Evolutionary conservation across 2,329 filamentous ascomycete species (phyloP), one percentile per base, ranked within the genome.

Genomic region (Colletotrichum tanaceti): DNA sequence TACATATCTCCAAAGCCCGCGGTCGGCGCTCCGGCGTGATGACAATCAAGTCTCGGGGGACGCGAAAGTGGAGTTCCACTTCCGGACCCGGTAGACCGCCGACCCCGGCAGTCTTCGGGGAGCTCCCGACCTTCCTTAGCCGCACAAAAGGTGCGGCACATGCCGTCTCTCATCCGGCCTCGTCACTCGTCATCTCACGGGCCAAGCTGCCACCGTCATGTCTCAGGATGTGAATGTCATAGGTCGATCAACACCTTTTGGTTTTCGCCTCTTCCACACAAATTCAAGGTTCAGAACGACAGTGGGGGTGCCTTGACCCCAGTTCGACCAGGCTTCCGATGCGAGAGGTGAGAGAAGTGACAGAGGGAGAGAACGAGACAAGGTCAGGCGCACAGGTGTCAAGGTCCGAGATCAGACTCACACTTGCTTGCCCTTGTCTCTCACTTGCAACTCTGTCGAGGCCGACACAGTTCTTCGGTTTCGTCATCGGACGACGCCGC

Each of bases 241-340:
- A 53, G 49, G 61, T 64, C 22, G 41, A 18, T 39, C 47, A 7
- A 44, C 41, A 44, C n/a, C 57, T 63, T 16, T 52, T 35, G 20
- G n/a, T 14, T 64, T 58, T 64, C 54, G 60, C 65, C 55, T 60
- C 44, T 44, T 50, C n/a, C 22, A 20, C 41, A 44, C 44, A 65
- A n/a, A n/a, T 49, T 61, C 58, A 65, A 52, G 65, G 65, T 68
- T 68, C 65, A 68, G 62, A 65, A 55, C 41, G 63, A 65, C 20
- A 16, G 47, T 50, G 57, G 55, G 52, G 54, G 41, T 39, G 62
- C 65, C 65, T 49, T 65, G 55, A 50, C 55, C 65, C 32, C 47
- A 18, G 43, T 28, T 55, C 20, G 54, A 55, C 49, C 54, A 46
- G 55, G 57, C 55, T 50, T 55, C 65, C 62, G 65, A 65, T 65